Evolutionary conservation across 2,329 filamentous ascomycete species (phyloP), one percentile per base, ranked within the genome.

Genomic region (Aspergillus pseudotamarii): DNA sequence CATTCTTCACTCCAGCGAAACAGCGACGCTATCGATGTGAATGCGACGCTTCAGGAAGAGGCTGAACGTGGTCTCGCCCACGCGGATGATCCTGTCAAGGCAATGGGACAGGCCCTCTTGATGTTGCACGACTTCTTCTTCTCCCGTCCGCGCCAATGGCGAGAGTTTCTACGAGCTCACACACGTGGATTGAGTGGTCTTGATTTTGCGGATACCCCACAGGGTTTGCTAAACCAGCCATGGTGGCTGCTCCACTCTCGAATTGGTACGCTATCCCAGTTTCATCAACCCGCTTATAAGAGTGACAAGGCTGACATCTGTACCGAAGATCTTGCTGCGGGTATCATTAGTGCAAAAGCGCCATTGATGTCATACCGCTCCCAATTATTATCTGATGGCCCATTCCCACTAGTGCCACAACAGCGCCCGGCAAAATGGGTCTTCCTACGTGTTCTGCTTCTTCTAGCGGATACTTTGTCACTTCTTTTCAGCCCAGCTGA

Each of bases 301-400:
- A 1, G 5, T n/a, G 28, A 34, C 23, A 30, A 28, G 46, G 30
- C 41, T 58, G 28, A 54, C 12, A 23, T 6, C 30, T 28, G 21
- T n/a, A 6, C 14, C n/a, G 28, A 28, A 71, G 69, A 72, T 51
- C 64, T 72, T 2, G 69, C 70, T 16, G 61, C 67, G 2, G 71
- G 67, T 9, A 66, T 72, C 6, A 58, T 60, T 12, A 56, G 56
- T 19, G 51, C 48, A 4, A 64, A 69, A 38, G 51, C 66, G n/a
- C 70, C 69, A 1, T 45, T 68, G 0, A 66, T 69, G 41, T 63
- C 66, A 28, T 45, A 41, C 41, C 26, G n/a, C 16, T 46, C 56
- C 4, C 30, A 23, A 16, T 58, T 48, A 46, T 48, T 48, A 14
- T 43, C 43, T 11, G 56, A 45, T 23, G 56, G 56, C 38, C 66